Conservation (phyloP, 192 early-diverging fungal genomes). For the Coemansia sp. region DNA sequence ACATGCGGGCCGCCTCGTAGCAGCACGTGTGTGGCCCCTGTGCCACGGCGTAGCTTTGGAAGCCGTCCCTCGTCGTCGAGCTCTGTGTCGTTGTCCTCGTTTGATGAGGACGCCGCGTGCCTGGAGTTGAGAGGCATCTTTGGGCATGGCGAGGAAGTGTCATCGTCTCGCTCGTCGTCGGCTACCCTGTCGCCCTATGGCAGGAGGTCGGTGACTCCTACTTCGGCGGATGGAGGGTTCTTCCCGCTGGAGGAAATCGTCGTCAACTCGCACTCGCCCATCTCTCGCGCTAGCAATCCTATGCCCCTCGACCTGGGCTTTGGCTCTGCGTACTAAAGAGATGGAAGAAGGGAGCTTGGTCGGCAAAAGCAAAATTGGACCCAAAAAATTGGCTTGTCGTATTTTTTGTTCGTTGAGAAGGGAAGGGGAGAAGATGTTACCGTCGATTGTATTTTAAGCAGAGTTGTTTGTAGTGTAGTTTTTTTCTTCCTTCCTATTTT, state of each 20-base stretch:
- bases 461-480: constrained; percentile 4
- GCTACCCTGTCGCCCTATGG: constrained; percentile 21
- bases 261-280: constrained; percentile 33
- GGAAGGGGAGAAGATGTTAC: neutral
- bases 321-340: constrained; percentile 26
- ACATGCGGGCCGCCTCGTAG: constrained; percentile 17
- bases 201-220: constrained; percentile 8
- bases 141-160: constrained; percentile 16
- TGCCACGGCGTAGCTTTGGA: constrained; percentile 26
- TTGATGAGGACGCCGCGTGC: constrained; percentile 45
- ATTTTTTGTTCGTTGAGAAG: neutral
- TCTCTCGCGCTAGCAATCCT: constrained; percentile 46
- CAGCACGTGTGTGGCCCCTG: constrained; percentile 38
- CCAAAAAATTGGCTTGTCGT: neutral
- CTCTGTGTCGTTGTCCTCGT: constrained; percentile 15
- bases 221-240: constrained; percentile 16
- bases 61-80: constrained; percentile 30
- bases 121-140: constrained; percentile 52
- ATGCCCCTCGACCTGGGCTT: constrained; percentile 46
- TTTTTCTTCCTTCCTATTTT: neutral
- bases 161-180: constrained; percentile 36
- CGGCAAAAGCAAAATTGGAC: neutral
- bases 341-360: neutral
- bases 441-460: constrained; percentile 7
- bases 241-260: constrained; percentile 52